phyloP scores from a whole-genome alignment of 2,329 filamentous ascomycete genomes.

The Myrmaecium sp. region DNA sequence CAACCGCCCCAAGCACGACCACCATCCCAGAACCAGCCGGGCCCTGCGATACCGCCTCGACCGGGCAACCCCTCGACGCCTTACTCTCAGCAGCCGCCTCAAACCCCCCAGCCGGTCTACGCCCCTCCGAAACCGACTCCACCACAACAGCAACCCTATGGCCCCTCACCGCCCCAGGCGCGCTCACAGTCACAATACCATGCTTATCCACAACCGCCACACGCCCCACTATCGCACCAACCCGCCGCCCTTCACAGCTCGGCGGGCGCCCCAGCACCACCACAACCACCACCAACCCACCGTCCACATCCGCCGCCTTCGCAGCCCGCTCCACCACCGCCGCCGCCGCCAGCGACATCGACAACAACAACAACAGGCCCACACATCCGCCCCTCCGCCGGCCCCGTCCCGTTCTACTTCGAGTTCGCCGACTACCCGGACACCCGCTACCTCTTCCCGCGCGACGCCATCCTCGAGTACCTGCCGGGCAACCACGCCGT shows the following conservation, averaged over 20 bases:
- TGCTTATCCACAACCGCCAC: too few species aligned
- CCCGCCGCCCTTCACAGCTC: not conserved
- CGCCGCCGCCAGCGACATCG: slow-evolving; percentile 1
- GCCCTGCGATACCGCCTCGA: not conserved
- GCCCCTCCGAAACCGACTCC: too few species aligned
- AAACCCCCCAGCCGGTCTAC: slow-evolving; percentile 3
- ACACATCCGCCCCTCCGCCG: too few species aligned
- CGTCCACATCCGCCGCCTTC: not conserved
- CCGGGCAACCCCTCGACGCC: not conserved
- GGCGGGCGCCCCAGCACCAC: too few species aligned
- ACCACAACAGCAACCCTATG: too few species aligned
- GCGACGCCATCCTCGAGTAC: slow-evolving; percentile 59
- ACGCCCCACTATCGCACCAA: not conserved
- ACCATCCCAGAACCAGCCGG: too few species aligned
- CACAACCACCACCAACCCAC: not conserved
- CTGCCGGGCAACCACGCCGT: slow-evolving; percentile 43
- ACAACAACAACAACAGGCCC: slow-evolving; percentile 2
- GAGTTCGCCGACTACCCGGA: slow-evolving; percentile 39
- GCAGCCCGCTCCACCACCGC: slow-evolving; percentile 1
- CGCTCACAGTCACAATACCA: too few species aligned
- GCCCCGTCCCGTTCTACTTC: slow-evolving; percentile 21
- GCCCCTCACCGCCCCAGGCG: too few species aligned
- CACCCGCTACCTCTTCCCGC: slow-evolving; percentile 63
- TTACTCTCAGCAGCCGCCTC: not conserved
- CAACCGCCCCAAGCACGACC: not conserved